These are phyloP conservation scores for Nigrospora oryzae DNA, from an alignment of 2,329 filamentous ascomycete genomes.

Conservation along the genomic window DNA sequence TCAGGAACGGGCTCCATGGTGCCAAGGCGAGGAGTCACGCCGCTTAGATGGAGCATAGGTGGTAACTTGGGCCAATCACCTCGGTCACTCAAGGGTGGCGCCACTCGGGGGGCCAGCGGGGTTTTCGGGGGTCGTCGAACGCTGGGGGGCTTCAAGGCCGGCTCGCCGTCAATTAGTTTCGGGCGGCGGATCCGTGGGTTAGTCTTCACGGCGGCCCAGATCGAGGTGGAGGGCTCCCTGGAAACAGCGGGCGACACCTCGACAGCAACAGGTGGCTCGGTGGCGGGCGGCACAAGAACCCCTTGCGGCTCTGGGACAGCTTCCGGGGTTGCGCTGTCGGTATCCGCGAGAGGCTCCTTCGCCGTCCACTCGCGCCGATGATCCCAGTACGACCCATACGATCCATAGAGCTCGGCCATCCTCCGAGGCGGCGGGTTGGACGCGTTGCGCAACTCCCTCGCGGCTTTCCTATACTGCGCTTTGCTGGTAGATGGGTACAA, in stretches of 20 bases:
- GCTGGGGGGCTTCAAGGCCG: neutral
- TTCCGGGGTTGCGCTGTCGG: too few species aligned
- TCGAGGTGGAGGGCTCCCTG: conserved; percentile 25
- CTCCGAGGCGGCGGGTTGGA: conserved; percentile 5
- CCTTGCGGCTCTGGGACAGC: too few species aligned
- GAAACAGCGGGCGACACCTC: conserved; percentile 1
- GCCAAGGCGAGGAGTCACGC: conserved; percentile 12
- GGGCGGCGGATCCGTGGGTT: conserved; percentile 37
- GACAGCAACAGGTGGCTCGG: too few species aligned
- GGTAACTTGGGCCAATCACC: conserved; percentile 11
- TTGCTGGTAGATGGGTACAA: conserved; percentile 8
- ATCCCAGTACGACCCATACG: neutral
- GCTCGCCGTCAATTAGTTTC: conserved; percentile 16
- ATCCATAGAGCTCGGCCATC: conserved; percentile 1
- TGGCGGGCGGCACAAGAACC: too few species aligned
- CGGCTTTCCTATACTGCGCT: conserved; percentile 13
- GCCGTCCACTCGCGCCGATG: neutral
- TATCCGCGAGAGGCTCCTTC: neutral
- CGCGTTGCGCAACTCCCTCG: conserved; percentile 13
- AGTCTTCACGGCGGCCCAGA: conserved; percentile 42
- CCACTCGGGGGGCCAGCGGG: neutral
- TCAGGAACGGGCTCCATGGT: conserved; percentile 16
- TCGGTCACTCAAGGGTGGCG: neutral
- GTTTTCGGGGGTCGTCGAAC: neutral
- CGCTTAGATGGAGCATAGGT: conserved; percentile 14